phyloP scores from a whole-genome alignment of 441 rosid species.

The Eruca vesicaria region DNA sequence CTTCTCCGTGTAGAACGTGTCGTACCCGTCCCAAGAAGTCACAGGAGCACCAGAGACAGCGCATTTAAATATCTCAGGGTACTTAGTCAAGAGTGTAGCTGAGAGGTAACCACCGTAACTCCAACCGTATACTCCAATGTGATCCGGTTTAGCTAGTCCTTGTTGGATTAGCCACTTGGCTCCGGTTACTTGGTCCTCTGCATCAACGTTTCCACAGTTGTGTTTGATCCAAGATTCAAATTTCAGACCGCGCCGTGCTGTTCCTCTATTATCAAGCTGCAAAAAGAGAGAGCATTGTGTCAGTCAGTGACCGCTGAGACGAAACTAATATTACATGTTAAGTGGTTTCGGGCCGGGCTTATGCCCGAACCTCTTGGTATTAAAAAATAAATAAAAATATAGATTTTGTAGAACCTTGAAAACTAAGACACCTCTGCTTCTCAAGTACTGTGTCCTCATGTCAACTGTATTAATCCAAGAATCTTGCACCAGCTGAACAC shows the following conservation, averaged over 20 bases:
- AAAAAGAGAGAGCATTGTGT: constrained; percentile 1
- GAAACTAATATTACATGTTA: no score
- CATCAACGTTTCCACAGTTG: constrained; percentile 62
- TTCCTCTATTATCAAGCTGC: constrained; percentile 96
- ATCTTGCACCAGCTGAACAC: constrained; percentile 69
- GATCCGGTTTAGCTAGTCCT: constrained; percentile 69
- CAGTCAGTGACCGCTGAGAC: not conserved
- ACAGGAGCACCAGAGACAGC: constrained; percentile 91
- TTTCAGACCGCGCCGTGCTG: constrained; percentile 77
- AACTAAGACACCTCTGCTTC: constrained; percentile 89
- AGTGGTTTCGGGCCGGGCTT: no score
- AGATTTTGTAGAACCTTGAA: constrained; percentile 68
- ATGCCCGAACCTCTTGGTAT: no score
- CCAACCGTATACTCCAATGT: constrained; percentile 90
- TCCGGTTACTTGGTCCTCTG: constrained; percentile 82
- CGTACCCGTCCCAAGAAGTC: constrained; percentile 97
- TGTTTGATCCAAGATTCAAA: constrained; percentile 75
- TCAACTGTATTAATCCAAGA: constrained; percentile 89
- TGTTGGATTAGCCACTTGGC: constrained; percentile 78
- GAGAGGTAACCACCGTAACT: constrained; percentile 94
- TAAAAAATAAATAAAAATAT: no score
- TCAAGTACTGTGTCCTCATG: constrained; percentile 88
- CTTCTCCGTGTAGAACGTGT: constrained; percentile 86
- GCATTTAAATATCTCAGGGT: constrained; percentile 68
- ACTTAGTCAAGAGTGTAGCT: constrained; percentile 57